Percentiles rank a stretch among this genome's conserved stretches.
These are phyloP conservation scores for Leptographium procerum DNA, from an alignment of 2,329 filamentous ascomycete genomes.

Conservation along the genomic window DNA sequence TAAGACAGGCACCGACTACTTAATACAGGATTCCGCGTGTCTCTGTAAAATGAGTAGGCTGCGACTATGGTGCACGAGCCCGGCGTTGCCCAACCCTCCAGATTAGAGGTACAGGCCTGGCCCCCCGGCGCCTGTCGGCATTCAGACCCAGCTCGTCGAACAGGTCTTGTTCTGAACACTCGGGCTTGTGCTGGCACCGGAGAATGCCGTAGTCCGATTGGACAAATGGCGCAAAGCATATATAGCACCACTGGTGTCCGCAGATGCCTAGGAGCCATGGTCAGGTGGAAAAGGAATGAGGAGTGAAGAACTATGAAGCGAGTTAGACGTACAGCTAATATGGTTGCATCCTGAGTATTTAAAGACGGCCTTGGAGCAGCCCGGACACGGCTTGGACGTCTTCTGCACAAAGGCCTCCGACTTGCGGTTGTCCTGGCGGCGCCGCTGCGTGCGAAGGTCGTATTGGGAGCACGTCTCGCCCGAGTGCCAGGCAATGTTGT, in stretches of 20 bases:
- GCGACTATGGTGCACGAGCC: neutral
- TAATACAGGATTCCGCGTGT: no score
- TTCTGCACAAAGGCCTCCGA: constrained; percentile 22
- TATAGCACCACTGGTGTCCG: constrained; percentile 29
- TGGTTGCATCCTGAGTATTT: constrained; percentile 29
- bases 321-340: constrained; percentile 25
- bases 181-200: constrained; percentile 19
- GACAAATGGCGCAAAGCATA: constrained; percentile 21
- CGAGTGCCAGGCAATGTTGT: constrained; percentile 25
- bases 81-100: neutral
- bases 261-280: constrained; percentile 17
- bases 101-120: neutral
- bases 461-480: constrained; percentile 26
- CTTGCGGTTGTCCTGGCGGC: constrained; percentile 19
- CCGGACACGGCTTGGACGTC: constrained; percentile 23
- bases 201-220: constrained; percentile 17
- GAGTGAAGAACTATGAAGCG: neutral
- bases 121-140: neutral
- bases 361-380: constrained; percentile 22
- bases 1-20: no score
- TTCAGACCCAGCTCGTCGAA: constrained; percentile 11
- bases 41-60: no score
- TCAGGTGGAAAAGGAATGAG: neutral
- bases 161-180: constrained; percentile 18
- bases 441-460: constrained; percentile 19